Evolutionary conservation across 2,329 filamentous ascomycete species (phyloP).

Genomic region (Cadophora sp.): DNA sequence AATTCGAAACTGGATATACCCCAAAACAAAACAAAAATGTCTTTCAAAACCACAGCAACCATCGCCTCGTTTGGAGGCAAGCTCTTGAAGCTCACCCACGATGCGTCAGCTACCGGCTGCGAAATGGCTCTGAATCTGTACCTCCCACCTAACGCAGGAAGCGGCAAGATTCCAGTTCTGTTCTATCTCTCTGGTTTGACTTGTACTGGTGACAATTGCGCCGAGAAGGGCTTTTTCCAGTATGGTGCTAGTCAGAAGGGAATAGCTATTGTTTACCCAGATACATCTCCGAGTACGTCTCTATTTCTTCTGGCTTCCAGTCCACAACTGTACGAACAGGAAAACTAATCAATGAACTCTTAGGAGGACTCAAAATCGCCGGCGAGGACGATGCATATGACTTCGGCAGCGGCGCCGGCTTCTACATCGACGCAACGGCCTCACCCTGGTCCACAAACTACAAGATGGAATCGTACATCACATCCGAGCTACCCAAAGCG

Average conservation of each 20-base stretch:
- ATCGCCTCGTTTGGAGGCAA: constrained; percentile 94
- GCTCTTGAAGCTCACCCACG: constrained; percentile 91
- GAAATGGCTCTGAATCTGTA: constrained; percentile 95
- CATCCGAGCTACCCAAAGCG: constrained; percentile 80
- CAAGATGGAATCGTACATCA: constrained; percentile 94
- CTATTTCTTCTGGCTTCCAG: neutral
- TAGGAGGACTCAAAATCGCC: constrained; percentile 76
- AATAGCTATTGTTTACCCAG: constrained; percentile 93
- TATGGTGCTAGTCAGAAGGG: constrained; percentile 78
- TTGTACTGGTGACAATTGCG: constrained; percentile 88
- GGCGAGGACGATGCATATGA: constrained; percentile 91
- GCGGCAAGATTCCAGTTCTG: constrained; percentile 76
- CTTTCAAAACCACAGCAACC: constrained; percentile 86
- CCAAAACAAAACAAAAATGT: constrained; percentile 61
- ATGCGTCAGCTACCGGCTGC: constrained; percentile 78
- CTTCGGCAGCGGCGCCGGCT: constrained; percentile 90
- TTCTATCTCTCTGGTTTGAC: constrained; percentile 95
- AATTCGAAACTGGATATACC: neutral
- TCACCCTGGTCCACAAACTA: constrained; percentile 80
- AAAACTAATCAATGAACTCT: neutral
- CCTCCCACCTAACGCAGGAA: constrained; percentile 71
- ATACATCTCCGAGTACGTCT: constrained; percentile 83
- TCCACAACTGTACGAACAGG: neutral
- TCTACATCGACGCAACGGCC: constrained; percentile 88
- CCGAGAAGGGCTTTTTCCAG: constrained; percentile 91